Conservation (phyloP, 176 grass and related monocot species). For the Chrysopogon serrulatus region DNA sequence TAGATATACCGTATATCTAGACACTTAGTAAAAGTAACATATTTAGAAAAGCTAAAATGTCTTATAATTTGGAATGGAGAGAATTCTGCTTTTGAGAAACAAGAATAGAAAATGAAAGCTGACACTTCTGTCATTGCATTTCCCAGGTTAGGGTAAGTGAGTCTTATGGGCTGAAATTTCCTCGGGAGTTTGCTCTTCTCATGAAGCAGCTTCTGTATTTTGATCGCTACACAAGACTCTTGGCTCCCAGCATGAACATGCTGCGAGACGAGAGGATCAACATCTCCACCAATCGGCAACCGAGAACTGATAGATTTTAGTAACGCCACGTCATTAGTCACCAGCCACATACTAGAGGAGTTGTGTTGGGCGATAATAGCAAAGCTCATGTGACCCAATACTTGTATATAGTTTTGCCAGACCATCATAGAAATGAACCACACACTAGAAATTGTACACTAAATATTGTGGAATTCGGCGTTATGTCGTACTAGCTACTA, state of each 20-base stretch:
- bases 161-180: slow-evolving; percentile 90
- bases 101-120: not conserved
- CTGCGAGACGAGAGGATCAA: slow-evolving; percentile 82
- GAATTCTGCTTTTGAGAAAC: not conserved
- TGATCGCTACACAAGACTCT: slow-evolving; percentile 81
- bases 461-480: not conserved
- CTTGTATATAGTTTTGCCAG: slow-evolving; percentile 20
- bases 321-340: not conserved
- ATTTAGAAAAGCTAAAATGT: no score
- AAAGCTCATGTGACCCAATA: not conserved
- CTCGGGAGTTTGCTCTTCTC: slow-evolving; percentile 87
- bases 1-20: no score
- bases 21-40: no score
- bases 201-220: slow-evolving; percentile 98
- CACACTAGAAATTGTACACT: not conserved
- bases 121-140: slow-evolving; percentile 12
- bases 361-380: not conserved
- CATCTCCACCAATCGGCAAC: slow-evolving; percentile 54
- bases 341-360: not conserved
- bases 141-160: slow-evolving; percentile 94
- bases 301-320: slow-evolving; percentile 31
- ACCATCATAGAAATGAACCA: not conserved
- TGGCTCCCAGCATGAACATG: slow-evolving; percentile 98
- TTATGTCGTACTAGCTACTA: not conserved
- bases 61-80: no score